Evolutionary conservation across 192 early-diverging fungal species (phyloP).

Genomic region (Backusella australiensis): DNA sequence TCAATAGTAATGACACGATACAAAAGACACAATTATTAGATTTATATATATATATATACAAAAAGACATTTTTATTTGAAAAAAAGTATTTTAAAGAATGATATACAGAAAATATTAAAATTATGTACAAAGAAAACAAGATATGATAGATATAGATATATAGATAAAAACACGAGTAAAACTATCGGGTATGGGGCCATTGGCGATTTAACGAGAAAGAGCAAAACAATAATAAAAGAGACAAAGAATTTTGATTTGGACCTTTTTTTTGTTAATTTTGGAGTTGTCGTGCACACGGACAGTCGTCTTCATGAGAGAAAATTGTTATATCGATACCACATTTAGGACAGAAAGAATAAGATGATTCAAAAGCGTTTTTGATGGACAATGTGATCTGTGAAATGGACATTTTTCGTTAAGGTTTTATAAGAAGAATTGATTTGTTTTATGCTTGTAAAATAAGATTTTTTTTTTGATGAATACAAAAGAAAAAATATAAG

Average conservation of each 20-base stretch:
- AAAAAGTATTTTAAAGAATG: no score
- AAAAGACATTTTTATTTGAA: no score
- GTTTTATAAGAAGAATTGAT: not conserved
- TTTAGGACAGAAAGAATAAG: constrained; percentile 16
- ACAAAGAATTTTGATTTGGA: not conserved
- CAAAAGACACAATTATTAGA: no score
- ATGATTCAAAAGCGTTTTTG: not conserved
- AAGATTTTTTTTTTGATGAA: not conserved
- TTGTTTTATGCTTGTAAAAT: not conserved
- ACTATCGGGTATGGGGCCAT: not conserved
- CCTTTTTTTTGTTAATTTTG: not conserved
- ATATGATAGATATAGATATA: no score
- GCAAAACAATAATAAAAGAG: not conserved
- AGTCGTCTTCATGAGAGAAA: constrained; percentile 19
- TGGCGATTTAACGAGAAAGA: no score
- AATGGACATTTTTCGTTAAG: not conserved
- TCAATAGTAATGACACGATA: no score
- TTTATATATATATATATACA: no score
- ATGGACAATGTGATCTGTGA: not conserved
- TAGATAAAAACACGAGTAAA: no score
- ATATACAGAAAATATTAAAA: no score
- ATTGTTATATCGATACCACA: constrained; percentile 13
- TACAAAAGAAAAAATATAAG: not conserved
- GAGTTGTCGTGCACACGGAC: constrained; percentile 5
- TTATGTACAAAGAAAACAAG: no score